Conservation (phyloP, 176 grass and related monocot species). For the Bothriochloa decipiens region DNA sequence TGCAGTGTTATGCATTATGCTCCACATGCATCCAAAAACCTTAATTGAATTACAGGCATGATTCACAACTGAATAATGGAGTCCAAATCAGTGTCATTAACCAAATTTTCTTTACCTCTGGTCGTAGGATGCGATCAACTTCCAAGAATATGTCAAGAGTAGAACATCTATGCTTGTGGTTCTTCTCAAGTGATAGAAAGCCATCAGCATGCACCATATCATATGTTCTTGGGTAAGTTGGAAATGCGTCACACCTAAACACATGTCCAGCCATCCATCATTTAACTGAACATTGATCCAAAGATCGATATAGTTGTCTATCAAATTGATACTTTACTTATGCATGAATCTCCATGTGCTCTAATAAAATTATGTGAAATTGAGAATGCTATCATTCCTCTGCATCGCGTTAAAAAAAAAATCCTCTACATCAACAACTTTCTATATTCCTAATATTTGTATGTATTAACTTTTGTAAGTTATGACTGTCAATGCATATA, state of each 20-base stretch:
- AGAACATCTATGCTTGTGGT: conserved; percentile 70
- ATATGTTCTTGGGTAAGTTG: conserved; percentile 98
- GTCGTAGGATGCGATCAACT: conserved; percentile 94
- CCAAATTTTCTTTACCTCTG: conserved; percentile 68
- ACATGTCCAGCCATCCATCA: conserved; percentile 31
- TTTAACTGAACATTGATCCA: conserved; percentile 28
- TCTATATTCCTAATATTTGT: conserved; percentile 1
- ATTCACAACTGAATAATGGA: conserved; percentile 2
- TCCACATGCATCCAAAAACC: conserved; percentile 27
- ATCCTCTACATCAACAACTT: conserved; percentile 12
- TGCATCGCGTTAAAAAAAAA: neutral
- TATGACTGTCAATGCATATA: neutral
- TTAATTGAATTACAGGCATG: neutral
- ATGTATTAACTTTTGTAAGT: neutral
- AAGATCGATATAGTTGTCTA: conserved; percentile 25
- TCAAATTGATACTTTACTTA: neutral
- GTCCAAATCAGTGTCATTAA: conserved; percentile 22
- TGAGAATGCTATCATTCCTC: conserved; percentile 6
- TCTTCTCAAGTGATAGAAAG: conserved; percentile 74
- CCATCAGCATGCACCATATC: conserved; percentile 99
- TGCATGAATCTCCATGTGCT: conserved; percentile 11
- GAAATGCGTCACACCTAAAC: conserved; percentile 96
- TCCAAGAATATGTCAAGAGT: conserved; percentile 91
- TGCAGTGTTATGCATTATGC: neutral
- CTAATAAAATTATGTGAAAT: conserved; percentile 18